Conservation (phyloP, 2,329 filamentous ascomycete species). For the Blumeria graminis region DNA sequence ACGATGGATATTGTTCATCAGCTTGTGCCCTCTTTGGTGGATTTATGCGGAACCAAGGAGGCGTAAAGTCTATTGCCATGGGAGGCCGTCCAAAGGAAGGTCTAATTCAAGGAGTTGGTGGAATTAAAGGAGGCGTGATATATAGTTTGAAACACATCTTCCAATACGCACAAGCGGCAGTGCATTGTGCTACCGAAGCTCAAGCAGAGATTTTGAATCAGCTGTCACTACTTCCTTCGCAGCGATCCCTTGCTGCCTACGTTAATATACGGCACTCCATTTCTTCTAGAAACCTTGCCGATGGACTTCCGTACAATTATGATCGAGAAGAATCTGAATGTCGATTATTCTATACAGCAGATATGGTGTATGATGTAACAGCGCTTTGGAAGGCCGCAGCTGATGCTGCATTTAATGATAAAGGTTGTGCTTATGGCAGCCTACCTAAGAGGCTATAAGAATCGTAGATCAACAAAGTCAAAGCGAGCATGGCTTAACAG, state of each 20-base stretch:
- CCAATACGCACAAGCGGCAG: not conserved
- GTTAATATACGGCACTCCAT: constrained; percentile 21
- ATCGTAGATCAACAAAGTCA: no score
- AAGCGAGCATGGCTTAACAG: no score
- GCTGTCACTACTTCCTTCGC: constrained; percentile 6
- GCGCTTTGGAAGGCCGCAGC: constrained; percentile 26
- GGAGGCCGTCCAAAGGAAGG: constrained; percentile 30
- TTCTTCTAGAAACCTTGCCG: constrained; percentile 12
- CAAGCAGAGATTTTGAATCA: constrained; percentile 6
- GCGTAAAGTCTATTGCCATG: constrained; percentile 30
- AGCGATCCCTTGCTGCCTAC: constrained; percentile 12
- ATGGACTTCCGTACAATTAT: constrained; percentile 29
- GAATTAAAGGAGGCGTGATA: constrained; percentile 31
- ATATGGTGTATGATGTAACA: constrained; percentile 25
- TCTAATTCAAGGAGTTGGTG: constrained; percentile 40
- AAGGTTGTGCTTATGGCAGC: constrained; percentile 14
- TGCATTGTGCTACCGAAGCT: not conserved
- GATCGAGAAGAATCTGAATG: constrained; percentile 35
- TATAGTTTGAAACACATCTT: constrained; percentile 7
- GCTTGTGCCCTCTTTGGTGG: constrained; percentile 34
- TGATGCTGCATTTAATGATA: constrained; percentile 19
- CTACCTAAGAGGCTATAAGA: constrained; percentile 3
- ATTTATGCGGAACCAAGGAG: constrained; percentile 25
- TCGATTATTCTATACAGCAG: constrained; percentile 30
- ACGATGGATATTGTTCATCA: constrained; percentile 31